Conservation (phyloP, 2,329 filamentous ascomycete genomes). For the Dichotomopilus funicola region DNA sequence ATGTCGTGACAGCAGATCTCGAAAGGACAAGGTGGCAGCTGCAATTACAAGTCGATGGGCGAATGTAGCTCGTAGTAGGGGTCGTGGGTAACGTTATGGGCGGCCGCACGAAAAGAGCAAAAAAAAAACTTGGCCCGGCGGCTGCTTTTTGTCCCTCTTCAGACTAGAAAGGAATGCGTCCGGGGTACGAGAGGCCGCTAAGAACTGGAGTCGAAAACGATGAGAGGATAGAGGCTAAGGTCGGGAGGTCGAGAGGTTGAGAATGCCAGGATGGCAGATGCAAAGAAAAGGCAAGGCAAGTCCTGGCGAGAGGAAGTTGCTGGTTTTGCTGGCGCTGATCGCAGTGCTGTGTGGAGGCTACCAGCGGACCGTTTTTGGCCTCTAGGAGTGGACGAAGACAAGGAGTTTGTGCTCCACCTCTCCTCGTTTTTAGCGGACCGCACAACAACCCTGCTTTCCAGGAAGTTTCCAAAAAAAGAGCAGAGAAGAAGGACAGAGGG, state of each 20-base stretch:
- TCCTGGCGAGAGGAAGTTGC: constrained; percentile 3
- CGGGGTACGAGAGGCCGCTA: constrained; percentile 3
- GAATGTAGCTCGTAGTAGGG: constrained; percentile 3
- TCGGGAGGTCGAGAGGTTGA: background rate
- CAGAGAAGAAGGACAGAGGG: constrained; percentile 7
- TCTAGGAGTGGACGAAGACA: constrained; percentile 2
- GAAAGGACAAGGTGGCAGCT: constrained; percentile 11
- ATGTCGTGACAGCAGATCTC: constrained; percentile 8
- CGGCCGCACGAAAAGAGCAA: constrained; percentile 1
- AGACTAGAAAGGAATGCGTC: constrained; percentile 13
- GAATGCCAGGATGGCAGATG: too few species aligned
- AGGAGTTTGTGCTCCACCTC: constrained; percentile 3
- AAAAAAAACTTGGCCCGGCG: constrained; percentile 9
- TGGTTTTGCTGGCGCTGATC: background rate
- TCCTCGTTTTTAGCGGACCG: constrained; percentile 3
- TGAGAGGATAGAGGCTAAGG: background rate
- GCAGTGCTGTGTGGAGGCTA: constrained; percentile 11
- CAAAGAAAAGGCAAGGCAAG: background rate
- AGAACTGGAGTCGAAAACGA: constrained; percentile 3
- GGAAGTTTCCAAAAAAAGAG: background rate
- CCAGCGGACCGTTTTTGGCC: constrained; percentile 7
- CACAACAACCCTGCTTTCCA: background rate
- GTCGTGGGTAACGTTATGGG: background rate
- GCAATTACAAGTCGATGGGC: constrained; percentile 19
- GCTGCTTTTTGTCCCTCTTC: background rate